A percentile compares a stretch with the other conserved stretches of the same genome.
phyloP scores from a whole-genome alignment of 192 early-diverging fungal genomes.

The Backusella macrospora region DNA sequence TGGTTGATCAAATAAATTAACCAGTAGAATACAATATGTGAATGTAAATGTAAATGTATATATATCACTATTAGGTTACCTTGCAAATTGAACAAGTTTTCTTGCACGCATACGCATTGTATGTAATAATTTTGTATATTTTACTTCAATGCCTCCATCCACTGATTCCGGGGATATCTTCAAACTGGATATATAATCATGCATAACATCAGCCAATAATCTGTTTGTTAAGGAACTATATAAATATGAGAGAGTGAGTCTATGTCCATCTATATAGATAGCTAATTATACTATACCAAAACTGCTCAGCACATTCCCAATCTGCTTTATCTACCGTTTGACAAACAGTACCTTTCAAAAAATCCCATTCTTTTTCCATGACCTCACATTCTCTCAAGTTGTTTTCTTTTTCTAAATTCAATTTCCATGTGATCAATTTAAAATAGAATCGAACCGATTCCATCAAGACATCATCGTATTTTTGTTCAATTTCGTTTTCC shows the following conservation, averaged over 20 bases:
- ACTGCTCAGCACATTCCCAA: constrained; percentile 73
- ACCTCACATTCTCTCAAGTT: constrained; percentile 75
- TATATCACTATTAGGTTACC: constrained; percentile 36
- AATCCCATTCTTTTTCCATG: constrained; percentile 83
- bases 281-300: constrained; percentile 55
- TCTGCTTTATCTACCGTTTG: constrained; percentile 74
- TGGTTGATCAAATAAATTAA: background rate
- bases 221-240: constrained; percentile 53
- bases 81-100: constrained; percentile 67
- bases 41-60: no score
- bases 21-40: no score
- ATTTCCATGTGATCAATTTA: constrained; percentile 74
- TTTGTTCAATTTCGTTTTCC: constrained; percentile 21
- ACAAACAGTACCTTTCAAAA: constrained; percentile 65
- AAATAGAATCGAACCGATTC: constrained; percentile 79
- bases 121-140: constrained; percentile 66
- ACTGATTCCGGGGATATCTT: constrained; percentile 37
- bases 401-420: constrained; percentile 58
- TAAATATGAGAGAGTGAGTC: background rate
- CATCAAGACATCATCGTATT: constrained; percentile 71
- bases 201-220: constrained; percentile 51
- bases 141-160: constrained; percentile 46
- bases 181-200: constrained; percentile 47
- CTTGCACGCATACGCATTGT: constrained; percentile 65
- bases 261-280: background rate